Conservation (phyloP, 2,329 filamentous ascomycete genomes). For the Epichloe coenophiala region DNA sequence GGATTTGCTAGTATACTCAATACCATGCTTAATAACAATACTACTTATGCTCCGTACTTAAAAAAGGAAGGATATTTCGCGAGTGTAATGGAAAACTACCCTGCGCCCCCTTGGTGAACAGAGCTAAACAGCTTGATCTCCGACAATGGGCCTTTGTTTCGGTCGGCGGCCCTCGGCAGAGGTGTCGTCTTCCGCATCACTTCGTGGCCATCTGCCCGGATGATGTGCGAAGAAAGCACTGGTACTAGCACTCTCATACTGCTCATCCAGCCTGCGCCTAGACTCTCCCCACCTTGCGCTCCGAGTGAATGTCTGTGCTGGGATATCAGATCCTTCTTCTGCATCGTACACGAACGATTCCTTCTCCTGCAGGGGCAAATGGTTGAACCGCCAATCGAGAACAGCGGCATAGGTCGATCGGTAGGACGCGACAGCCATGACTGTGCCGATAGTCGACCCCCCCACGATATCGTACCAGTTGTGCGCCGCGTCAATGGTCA, state of each 20-base stretch:
- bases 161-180: neutral
- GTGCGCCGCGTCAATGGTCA: constrained; percentile 53
- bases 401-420: constrained; percentile 53
- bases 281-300: constrained; percentile 15
- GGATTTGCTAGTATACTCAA: too few relatives aligned
- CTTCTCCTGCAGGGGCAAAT: constrained; percentile 44
- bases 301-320: constrained; percentile 12
- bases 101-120: neutral
- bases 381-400: constrained; percentile 56
- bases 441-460: constrained; percentile 51
- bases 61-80: too few relatives aligned
- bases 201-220: neutral
- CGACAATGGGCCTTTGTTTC: neutral
- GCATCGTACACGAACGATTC: constrained; percentile 6
- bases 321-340: constrained; percentile 8
- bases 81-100: neutral
- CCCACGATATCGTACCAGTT: constrained; percentile 57
- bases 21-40: too few relatives aligned
- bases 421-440: constrained; percentile 50
- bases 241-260: neutral
- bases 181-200: neutral
- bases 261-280: constrained; percentile 6
- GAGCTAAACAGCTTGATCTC: neutral
- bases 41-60: too few relatives aligned
- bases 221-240: neutral